These are phyloP conservation scores for Musa schizocarpa DNA, from an alignment of 176 grass and related monocot species.

Conservation along the genomic window DNA sequence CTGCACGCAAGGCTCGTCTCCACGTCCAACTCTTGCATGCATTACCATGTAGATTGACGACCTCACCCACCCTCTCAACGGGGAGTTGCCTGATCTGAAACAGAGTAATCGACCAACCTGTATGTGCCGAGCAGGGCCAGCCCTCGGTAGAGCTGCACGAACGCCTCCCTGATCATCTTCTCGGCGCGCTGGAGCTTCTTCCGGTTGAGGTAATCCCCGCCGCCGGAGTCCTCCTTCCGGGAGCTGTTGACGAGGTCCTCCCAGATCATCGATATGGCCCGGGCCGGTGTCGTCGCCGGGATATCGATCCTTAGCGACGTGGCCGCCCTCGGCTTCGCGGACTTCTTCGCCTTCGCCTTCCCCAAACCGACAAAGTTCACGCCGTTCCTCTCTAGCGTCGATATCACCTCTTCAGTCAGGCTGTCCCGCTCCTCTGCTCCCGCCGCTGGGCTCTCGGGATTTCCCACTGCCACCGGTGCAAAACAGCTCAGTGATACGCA, in stretches of 20 bases:
- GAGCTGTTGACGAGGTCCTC: constrained; percentile 32
- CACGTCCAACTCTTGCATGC: too few species aligned
- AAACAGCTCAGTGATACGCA: background rate
- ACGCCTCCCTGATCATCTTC: constrained; percentile 38
- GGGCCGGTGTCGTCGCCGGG: constrained; percentile 23
- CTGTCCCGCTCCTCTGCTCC: background rate
- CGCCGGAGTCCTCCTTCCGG: constrained; percentile 12
- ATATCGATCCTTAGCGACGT: constrained; percentile 38
- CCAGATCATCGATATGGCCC: constrained; percentile 30
- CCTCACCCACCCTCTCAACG: background rate
- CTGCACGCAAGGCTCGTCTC: too few species aligned
- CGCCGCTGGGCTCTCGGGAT: background rate
- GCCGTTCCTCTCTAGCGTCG: constrained; percentile 34
- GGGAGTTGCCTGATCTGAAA: background rate
- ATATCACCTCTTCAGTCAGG: constrained; percentile 26
- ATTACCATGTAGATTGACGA: background rate
- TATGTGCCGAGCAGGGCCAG: constrained; percentile 29
- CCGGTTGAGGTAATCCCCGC: constrained; percentile 23
- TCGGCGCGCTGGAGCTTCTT: constrained; percentile 39
- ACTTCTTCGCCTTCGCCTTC: constrained; percentile 17
- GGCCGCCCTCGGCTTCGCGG: constrained; percentile 17
- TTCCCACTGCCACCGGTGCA: background rate
- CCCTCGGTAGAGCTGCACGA: constrained; percentile 34
- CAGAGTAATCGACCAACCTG: constrained; percentile 8
- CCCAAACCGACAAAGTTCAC: constrained; percentile 20